phyloP scores from a whole-genome alignment of 129 eudicot species.

The Glebionis coronaria region DNA sequence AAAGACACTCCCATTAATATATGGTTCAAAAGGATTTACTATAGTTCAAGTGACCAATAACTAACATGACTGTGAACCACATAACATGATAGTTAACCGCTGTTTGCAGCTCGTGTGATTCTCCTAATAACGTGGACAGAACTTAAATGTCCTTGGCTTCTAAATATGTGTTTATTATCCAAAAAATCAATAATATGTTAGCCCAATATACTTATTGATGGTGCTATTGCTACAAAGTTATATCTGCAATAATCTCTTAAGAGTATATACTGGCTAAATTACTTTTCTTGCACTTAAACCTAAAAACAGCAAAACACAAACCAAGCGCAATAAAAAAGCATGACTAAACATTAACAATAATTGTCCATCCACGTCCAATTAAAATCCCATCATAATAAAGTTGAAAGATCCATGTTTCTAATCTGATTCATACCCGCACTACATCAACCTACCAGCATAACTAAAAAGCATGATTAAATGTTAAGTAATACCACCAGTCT shows the following conservation, averaged over 20 bases:
- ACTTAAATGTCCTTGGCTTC: not conserved
- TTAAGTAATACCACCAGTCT: constrained; percentile 8
- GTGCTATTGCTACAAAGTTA: not conserved
- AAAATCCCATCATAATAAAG: constrained; percentile 21
- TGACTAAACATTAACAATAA: not conserved
- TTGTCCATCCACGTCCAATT: not conserved
- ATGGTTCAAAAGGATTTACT: not conserved
- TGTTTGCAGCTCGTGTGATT: not conserved
- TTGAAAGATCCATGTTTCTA: constrained; percentile 12
- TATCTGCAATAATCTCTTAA: not conserved
- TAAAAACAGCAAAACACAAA: not conserved
- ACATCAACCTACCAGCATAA: constrained; percentile 17
- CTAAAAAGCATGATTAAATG: constrained; percentile 4
- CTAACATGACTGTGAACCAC: not conserved
- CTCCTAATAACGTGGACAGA: not conserved
- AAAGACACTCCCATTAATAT: constrained; percentile 45
- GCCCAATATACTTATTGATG: not conserved
- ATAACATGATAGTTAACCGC: not conserved
- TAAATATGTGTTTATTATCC: not conserved
- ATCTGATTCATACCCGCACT: constrained; percentile 10
- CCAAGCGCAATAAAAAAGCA: not conserved
- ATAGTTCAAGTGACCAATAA: constrained; percentile 1
- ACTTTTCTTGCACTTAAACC: not conserved
- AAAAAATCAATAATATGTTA: not conserved
- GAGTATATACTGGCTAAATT: no score